These are phyloP conservation scores for Acanthamoeba triangularis DNA, from an alignment of 208 protist species.

Conservation along the genomic window DNA sequence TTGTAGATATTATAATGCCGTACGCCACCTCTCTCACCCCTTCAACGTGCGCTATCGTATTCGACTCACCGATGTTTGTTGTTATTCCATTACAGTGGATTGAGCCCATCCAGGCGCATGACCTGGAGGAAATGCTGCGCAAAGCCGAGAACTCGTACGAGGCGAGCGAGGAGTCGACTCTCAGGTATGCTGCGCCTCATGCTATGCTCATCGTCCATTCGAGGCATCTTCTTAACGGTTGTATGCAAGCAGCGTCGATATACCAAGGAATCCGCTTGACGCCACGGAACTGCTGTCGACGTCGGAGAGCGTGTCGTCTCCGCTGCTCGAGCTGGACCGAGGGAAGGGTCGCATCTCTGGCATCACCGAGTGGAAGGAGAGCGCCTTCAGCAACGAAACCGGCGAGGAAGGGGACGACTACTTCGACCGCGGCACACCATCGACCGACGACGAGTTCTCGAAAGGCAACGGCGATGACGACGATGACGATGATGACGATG, in stretches of 20 bases:
- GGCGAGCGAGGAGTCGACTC: constrained; percentile 1
- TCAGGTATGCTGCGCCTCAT: not conserved
- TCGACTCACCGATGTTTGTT: not conserved
- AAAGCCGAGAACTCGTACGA: constrained; percentile 19
- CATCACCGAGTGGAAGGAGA: not conserved
- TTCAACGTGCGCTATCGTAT: not conserved
- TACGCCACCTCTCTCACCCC: not conserved
- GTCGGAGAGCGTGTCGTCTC: constrained; percentile 7
- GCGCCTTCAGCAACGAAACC: not conserved
- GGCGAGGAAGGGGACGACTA: not conserved
- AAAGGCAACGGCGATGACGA: not conserved
- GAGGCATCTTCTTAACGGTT: not conserved
- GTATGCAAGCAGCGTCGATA: not conserved
- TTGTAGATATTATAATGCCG: constrained; percentile 62
- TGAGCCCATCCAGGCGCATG: not conserved
- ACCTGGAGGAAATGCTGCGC: constrained; percentile 10
- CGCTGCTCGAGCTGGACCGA: not conserved
- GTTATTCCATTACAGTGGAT: constrained; percentile 10
- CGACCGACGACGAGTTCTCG: not conserved
- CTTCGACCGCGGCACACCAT: not conserved
- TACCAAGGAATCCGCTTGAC: not conserved
- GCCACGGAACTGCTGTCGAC: constrained; percentile 29
- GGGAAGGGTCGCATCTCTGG: not conserved
- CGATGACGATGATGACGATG: not conserved
- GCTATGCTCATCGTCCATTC: not conserved